These are phyloP conservation scores for Botryotinia calthae DNA, from an alignment of 2,329 filamentous ascomycete species.

Conservation along the genomic window DNA sequence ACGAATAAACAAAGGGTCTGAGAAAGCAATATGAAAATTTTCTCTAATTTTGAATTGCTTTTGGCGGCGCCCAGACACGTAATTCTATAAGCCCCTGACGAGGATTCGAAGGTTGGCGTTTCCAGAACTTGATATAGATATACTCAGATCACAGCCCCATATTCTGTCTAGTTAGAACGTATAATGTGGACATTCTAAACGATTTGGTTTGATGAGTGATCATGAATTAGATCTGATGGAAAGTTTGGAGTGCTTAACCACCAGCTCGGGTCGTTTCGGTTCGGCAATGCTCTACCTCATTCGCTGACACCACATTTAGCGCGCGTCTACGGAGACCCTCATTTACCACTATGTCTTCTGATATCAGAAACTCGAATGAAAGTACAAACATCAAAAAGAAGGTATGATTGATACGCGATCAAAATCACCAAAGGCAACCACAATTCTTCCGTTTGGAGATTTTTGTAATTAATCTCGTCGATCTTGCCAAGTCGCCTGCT, in stretches of 20 bases:
- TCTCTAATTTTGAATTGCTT: constrained; percentile 7
- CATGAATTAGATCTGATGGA: background rate
- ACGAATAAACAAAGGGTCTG: background rate
- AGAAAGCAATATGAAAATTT: background rate
- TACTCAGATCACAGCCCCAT: background rate
- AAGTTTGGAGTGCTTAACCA: background rate
- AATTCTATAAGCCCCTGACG: constrained; percentile 11
- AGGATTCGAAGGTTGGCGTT: background rate
- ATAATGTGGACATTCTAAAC: background rate
- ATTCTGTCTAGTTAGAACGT: background rate
- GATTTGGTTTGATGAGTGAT: background rate
- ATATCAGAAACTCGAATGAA: background rate
- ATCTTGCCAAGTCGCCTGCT: background rate
- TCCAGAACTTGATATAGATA: background rate
- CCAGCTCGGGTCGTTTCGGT: constrained; percentile 12
- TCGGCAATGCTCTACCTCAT: background rate
- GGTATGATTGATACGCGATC: background rate
- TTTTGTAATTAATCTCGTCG: background rate
- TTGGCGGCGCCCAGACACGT: background rate
- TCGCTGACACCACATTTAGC: background rate
- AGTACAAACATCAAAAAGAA: constrained; percentile 3
- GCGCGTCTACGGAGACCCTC: constrained; percentile 7
- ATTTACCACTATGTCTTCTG: constrained; percentile 1
- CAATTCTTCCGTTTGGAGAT: background rate
- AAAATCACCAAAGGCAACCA: constrained; percentile 7